Base-by-base conservation (phyloP, 1,284 basidiomycete species). In the Cerioporus squamosus region DNA sequence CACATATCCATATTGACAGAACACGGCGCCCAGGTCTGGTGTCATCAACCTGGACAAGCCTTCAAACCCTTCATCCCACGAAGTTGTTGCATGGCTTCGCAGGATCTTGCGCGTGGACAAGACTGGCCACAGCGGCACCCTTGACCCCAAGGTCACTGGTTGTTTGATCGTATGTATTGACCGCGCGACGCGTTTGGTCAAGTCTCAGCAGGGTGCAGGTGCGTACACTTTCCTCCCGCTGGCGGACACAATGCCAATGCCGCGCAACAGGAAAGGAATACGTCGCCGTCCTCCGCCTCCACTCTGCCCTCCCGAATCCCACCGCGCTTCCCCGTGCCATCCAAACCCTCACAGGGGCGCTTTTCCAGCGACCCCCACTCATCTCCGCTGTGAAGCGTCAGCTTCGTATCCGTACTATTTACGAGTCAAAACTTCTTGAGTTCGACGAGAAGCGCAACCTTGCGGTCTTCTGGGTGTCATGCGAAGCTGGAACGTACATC, bases 21-120 rank as follows among this genome's bases (percentile, higher is more conserved):
- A 53, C 17, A 12, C 5, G 14, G 38, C 45, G 12, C 42, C 31
- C 65, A 95, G 93, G 79, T 95, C 95, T 62, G 97, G 97, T 68
- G 94, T 98, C 58, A 99, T 99, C 76, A 98, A 99, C 81, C 84
- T 99, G 67, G 97, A 99, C 85, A 99, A 99, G 76, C 97, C 97
- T 24, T 98, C 97, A 48, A 99, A 99, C 79, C 97, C 97, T 8
- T 99, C 97, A 5, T 98, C 97, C n/a, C 97, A 99, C 79, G 97
- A 99, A 82, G 97, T 99, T 56, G 97, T 99, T 64, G 97, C 97
- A 17, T 99, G 97, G 97, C 80, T 99, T 64, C 86, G 97, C 68
- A 87, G 97, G 26, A 99, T 99, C 66, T 78, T 99, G 52, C 89
- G 97, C 26, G 93, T 93, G 36, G 97, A 99, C 77, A 99, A 99